Evolutionary conservation across 2,329 filamentous ascomycete genomes (phyloP).

Genomic region (Penicillium sp.): DNA sequence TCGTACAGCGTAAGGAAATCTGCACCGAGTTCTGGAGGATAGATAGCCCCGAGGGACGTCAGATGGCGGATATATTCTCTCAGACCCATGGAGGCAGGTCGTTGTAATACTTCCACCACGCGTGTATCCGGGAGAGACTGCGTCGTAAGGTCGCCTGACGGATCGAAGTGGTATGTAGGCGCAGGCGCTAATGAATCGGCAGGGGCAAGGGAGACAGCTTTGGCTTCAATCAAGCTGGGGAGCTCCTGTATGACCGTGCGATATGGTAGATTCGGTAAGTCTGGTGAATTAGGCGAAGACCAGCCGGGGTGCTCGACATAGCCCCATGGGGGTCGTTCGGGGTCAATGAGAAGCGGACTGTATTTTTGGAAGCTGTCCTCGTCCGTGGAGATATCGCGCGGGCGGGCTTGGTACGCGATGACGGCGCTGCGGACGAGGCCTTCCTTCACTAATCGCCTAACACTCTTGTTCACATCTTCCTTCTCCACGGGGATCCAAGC

Average conservation of each 20-base stretch:
- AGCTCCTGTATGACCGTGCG: slow-evolving; percentile 77
- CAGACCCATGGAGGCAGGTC: slow-evolving; percentile 69
- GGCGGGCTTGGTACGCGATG: slow-evolving; percentile 75
- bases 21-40: slow-evolving; percentile 50
- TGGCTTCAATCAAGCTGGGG: slow-evolving; percentile 86
- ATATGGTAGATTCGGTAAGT: slow-evolving; percentile 81
- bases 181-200: slow-evolving; percentile 49
- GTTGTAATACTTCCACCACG: slow-evolving; percentile 69
- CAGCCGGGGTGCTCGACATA: slow-evolving; percentile 84
- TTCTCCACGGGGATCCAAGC: slow-evolving; percentile 82
- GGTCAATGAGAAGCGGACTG: slow-evolving; percentile 35
- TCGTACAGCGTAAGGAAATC: slow-evolving; percentile 78
- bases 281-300: slow-evolving; percentile 73
- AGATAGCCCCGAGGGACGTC: slow-evolving; percentile 63
- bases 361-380: slow-evolving; percentile 30
- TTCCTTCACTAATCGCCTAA: slow-evolving; percentile 72
- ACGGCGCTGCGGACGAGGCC: slow-evolving; percentile 74
- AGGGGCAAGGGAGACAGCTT: slow-evolving; percentile 82
- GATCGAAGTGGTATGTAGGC: slow-evolving; percentile 41
- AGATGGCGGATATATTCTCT: slow-evolving; percentile 77
- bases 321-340: slow-evolving; percentile 67
- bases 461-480: slow-evolving; percentile 72
- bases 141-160: slow-evolving; percentile 34
- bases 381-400: slow-evolving; percentile 58
- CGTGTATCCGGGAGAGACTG: slow-evolving; percentile 59